A percentile compares a stretch with the other conserved stretches of the same genome.
These are phyloP conservation scores for Colletotrichum neosansevieriae DNA, from an alignment of 2,329 filamentous ascomycete genomes.

Conservation along the genomic window DNA sequence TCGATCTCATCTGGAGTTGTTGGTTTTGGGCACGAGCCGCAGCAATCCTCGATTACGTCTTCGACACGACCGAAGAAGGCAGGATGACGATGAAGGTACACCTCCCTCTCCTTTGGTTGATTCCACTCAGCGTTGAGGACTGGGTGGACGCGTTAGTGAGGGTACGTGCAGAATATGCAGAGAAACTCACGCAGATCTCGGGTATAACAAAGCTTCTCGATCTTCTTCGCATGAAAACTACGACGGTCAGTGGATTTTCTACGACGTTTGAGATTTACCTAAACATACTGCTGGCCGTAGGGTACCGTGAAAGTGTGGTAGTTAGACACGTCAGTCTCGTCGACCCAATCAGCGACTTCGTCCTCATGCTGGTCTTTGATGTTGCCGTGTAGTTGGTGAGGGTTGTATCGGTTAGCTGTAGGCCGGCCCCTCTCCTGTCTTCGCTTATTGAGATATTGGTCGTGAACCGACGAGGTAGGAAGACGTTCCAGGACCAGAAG, in stretches of 20 bases:
- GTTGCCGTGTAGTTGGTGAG: constrained; percentile 69
- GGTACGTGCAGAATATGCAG: neutral
- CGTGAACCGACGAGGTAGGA: constrained; percentile 75
- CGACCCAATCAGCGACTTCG: constrained; percentile 86
- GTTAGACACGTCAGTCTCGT: constrained; percentile 79
- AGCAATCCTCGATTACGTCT: constrained; percentile 85
- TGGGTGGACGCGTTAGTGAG: neutral
- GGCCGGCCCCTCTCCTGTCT: constrained; percentile 80
- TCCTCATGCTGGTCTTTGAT: constrained; percentile 83
- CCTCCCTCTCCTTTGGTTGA: constrained; percentile 77
- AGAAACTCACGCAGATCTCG: constrained; percentile 72
- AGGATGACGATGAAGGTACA: constrained; percentile 85
- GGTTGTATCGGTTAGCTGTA: constrained; percentile 56
- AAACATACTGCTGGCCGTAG: constrained; percentile 64
- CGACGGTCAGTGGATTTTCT: neutral
- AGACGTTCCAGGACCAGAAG: constrained; percentile 84
- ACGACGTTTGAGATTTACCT: neutral
- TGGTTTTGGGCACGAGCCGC: constrained; percentile 80
- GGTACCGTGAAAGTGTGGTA: constrained; percentile 84
- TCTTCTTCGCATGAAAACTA: constrained; percentile 72
- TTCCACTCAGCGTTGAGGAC: constrained; percentile 91
- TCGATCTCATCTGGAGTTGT: constrained; percentile 78
- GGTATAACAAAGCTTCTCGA: constrained; percentile 85
- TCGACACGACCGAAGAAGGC: constrained; percentile 84
- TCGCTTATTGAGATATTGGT: constrained; percentile 77